phyloP scores from a whole-genome alignment of 306 rosid genomes.

The Vigna mungo region DNA sequence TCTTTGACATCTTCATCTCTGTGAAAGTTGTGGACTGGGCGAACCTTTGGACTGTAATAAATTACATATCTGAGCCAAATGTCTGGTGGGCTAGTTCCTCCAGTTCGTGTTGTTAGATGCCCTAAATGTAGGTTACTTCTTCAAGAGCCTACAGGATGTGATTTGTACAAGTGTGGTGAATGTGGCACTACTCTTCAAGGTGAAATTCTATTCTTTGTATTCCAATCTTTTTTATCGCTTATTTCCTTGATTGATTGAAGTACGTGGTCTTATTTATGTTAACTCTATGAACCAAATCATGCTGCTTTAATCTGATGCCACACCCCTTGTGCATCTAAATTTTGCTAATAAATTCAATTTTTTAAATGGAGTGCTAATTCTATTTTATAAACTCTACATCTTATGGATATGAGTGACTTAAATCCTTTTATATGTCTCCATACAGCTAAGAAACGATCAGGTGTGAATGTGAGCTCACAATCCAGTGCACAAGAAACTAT shows the following conservation, averaged over 20 bases:
- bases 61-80: slow-evolving; percentile 45
- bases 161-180: slow-evolving; percentile 85
- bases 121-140: slow-evolving; percentile 77
- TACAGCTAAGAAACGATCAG: slow-evolving; percentile 68
- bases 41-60: slow-evolving; percentile 36
- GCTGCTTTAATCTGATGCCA: slow-evolving; percentile 8
- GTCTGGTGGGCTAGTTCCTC: slow-evolving; percentile 58
- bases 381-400: slow-evolving; percentile 14
- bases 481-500: slow-evolving; percentile 49
- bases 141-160: slow-evolving; percentile 62
- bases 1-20: slow-evolving; percentile 29
- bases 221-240: neutral
- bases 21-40: slow-evolving; percentile 34
- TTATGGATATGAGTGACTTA: slow-evolving; percentile 27
- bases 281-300: slow-evolving; percentile 9
- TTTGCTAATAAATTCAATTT: slow-evolving; percentile 17
- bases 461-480: slow-evolving; percentile 41
- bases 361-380: slow-evolving; percentile 12
- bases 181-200: slow-evolving; percentile 81
- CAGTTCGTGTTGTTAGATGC: slow-evolving; percentile 76
- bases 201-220: slow-evolving; percentile 41
- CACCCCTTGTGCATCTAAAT: slow-evolving; percentile 9
- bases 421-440: slow-evolving; percentile 37
- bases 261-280: neutral
- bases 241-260: slow-evolving; percentile 18